phyloP scores from a whole-genome alignment of 2,329 filamentous ascomycete species.

The Golovinomyces cichoracearum region DNA sequence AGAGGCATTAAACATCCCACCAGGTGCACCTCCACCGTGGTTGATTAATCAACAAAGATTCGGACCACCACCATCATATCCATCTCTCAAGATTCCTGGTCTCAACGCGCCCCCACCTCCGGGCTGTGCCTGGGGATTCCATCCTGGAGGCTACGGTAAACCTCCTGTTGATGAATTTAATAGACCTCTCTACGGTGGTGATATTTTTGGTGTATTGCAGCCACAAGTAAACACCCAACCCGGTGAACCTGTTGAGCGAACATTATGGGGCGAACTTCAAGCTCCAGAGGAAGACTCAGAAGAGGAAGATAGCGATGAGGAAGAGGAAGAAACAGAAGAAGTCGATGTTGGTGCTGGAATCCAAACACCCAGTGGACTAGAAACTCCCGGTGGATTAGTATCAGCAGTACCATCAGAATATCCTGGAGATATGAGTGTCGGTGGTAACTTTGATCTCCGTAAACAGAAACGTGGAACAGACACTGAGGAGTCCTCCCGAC shows the following conservation, averaged over 20 bases:
- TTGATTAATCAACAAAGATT: slow-evolving; percentile 89
- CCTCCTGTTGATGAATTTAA: slow-evolving; percentile 87
- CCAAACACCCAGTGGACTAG: slow-evolving; percentile 50
- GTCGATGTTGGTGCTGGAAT: slow-evolving; percentile 38
- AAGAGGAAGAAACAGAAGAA: slow-evolving; percentile 37
- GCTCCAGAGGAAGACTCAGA: slow-evolving; percentile 53
- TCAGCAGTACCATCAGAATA: slow-evolving; percentile 64
- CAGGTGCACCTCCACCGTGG: slow-evolving; percentile 84
- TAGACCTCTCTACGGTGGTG: slow-evolving; percentile 70
- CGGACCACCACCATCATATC: slow-evolving; percentile 81
- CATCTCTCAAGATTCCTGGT: slow-evolving; percentile 79
- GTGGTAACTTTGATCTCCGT: slow-evolving; percentile 71
- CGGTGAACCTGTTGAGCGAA: slow-evolving; percentile 63
- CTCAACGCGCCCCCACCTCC: slow-evolving; percentile 79
- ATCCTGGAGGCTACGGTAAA: slow-evolving; percentile 86
- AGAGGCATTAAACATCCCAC: slow-evolving; percentile 80
- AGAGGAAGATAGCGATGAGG: slow-evolving; percentile 43
- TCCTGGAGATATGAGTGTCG: slow-evolving; percentile 46
- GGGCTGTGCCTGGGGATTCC: slow-evolving; percentile 81
- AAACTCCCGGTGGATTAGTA: slow-evolving; percentile 56
- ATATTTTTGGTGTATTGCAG: slow-evolving; percentile 63
- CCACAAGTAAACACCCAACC: slow-evolving; percentile 33
- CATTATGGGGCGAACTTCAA: slow-evolving; percentile 78
- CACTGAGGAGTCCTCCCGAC: slow-evolving; percentile 52
- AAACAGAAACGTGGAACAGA: slow-evolving; percentile 68